phyloP scores from a whole-genome alignment of 2,329 filamentous ascomycete genomes.

The Chrysosporium keratinophilum region DNA sequence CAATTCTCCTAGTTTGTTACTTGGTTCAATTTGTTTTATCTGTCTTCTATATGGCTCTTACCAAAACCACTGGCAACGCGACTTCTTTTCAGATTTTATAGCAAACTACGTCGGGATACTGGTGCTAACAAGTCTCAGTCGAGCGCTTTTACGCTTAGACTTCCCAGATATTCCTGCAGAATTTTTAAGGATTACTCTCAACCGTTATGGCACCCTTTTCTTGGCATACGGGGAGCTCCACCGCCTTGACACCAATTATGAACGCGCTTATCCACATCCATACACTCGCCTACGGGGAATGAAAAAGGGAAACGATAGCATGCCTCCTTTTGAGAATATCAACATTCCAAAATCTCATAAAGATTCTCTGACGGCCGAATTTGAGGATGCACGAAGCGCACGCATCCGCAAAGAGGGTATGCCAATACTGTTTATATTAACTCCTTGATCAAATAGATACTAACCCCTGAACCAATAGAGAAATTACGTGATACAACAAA shows the following conservation, averaged over 20 bases:
- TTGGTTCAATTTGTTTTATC: too few relatives aligned
- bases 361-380: conserved; percentile 23
- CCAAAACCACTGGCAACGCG: conserved; percentile 2
- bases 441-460: background rate
- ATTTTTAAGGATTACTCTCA: conserved; percentile 23
- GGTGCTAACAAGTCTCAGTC: conserved; percentile 17
- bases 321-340: background rate
- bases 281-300: background rate
- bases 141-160: conserved; percentile 22
- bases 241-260: conserved; percentile 1
- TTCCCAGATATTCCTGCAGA: conserved; percentile 31
- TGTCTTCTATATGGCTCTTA: too few relatives aligned
- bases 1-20: conserved; percentile 1
- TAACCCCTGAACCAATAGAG: background rate
- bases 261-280: background rate
- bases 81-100: background rate
- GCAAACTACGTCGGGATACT: background rate
- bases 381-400: conserved; percentile 26
- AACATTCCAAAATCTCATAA: background rate
- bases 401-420: conserved; percentile 16
- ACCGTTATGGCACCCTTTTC: background rate
- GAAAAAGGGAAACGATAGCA: background rate
- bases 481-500: background rate
- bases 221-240: conserved; percentile 5
- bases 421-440: background rate